phyloP scores from a whole-genome alignment of 2,329 filamentous ascomycete species.

The Alternaria novae-zelandiae region DNA sequence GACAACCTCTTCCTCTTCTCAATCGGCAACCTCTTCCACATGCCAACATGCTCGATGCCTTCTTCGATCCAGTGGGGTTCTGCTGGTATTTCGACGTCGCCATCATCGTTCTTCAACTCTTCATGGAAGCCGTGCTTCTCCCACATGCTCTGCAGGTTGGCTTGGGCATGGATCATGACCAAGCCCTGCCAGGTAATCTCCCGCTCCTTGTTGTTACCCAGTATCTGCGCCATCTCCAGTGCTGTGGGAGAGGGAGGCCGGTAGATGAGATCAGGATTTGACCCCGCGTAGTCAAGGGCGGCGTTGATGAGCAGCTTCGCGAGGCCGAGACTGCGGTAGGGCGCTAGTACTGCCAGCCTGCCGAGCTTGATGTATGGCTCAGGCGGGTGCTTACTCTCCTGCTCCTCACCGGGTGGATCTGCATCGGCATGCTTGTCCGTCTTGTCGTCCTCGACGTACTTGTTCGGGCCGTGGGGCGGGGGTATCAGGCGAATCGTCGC shows the following conservation, averaged over 20 bases:
- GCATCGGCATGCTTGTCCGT: conserved; percentile 40
- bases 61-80: conserved; percentile 74
- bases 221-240: conserved; percentile 52
- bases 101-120: conserved; percentile 67
- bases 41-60: conserved; percentile 82
- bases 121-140: conserved; percentile 77
- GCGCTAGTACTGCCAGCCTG: conserved; percentile 71
- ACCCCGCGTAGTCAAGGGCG: conserved; percentile 70
- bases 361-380: conserved; percentile 87
- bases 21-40: conserved; percentile 66
- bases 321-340: conserved; percentile 70
- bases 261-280: conserved; percentile 60
- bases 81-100: conserved; percentile 37
- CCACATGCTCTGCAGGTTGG: conserved; percentile 69
- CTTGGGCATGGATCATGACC: conserved; percentile 81
- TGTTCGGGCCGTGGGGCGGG: conserved; percentile 76
- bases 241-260: conserved; percentile 47
- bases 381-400: conserved; percentile 60
- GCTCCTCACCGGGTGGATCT: conserved; percentile 25
- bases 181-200: conserved; percentile 72
- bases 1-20: conserved; percentile 20
- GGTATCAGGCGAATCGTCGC: conserved; percentile 83
- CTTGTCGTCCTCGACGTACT: conserved; percentile 36
- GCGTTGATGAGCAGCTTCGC: conserved; percentile 70
- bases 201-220: conserved; percentile 50